A percentile compares a stretch with the other conserved stretches of the same genome.
Conservation (phyloP, 352 stramenopile species). For the Poterioochromonas sp. region DNA sequence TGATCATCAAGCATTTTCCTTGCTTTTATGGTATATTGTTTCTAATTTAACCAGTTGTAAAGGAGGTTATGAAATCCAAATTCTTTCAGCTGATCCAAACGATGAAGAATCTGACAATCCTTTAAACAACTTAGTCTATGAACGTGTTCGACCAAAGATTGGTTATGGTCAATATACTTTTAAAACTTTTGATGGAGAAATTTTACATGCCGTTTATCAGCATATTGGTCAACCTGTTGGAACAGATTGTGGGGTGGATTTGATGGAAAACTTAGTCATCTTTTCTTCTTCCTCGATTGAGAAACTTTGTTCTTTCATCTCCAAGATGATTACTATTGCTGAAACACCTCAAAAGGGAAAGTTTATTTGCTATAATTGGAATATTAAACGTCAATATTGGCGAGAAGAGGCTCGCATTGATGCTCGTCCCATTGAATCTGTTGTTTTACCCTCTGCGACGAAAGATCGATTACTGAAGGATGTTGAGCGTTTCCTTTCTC, state of each 20-base stretch:
- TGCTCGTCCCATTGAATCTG: background rate
- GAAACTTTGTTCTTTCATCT: background rate
- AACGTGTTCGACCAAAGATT: background rate
- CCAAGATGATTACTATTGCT: background rate
- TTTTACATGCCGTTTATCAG: background rate
- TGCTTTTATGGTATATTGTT: too few species aligned
- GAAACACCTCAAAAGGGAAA: background rate
- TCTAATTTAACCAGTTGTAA: too few species aligned
- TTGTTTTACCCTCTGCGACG: background rate
- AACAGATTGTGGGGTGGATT: background rate
- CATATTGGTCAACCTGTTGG: background rate
- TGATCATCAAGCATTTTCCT: too few species aligned
- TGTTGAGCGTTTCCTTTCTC: background rate
- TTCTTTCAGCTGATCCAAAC: too few species aligned
- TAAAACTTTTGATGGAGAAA: background rate
- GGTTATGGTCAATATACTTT: background rate
- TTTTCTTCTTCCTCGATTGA: background rate
- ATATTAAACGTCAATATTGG: background rate
- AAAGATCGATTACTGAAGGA: background rate
- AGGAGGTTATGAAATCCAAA: too few species aligned
- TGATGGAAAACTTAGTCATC: background rate
- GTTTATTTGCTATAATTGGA: constrained; percentile 3
- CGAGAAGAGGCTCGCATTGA: background rate
- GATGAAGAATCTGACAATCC: too few species aligned
- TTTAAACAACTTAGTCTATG: background rate